phyloP scores from a whole-genome alignment of 2,329 filamentous ascomycete genomes.

The Talaromyces sp. region DNA sequence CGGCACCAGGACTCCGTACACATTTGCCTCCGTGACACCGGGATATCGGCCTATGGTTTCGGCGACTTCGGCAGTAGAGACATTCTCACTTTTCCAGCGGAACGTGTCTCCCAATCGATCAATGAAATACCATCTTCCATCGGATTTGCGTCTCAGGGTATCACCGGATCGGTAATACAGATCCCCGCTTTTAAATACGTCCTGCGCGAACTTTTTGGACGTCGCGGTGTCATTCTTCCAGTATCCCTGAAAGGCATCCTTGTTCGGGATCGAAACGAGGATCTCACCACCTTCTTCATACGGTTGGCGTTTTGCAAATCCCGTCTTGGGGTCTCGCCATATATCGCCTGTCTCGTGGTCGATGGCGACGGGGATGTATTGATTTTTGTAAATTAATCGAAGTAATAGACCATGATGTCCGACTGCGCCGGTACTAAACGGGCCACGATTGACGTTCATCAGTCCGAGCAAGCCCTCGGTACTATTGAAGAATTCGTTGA shows the following conservation, averaged over 20 bases:
- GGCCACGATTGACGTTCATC: slow-evolving; percentile 56
- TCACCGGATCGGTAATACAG: slow-evolving; percentile 65
- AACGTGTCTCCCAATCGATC: slow-evolving; percentile 60
- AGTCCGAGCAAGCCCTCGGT: slow-evolving; percentile 66
- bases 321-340: slow-evolving; percentile 60
- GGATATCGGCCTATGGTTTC: slow-evolving; percentile 58
- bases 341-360: slow-evolving; percentile 65
- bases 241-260: slow-evolving; percentile 63
- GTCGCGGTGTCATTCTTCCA: slow-evolving; percentile 64
- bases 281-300: slow-evolving; percentile 72
- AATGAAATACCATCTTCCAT: slow-evolving; percentile 65
- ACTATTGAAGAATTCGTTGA: slow-evolving; percentile 72
- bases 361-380: slow-evolving; percentile 61
- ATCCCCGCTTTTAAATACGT: slow-evolving; percentile 64
- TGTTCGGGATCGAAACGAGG: slow-evolving; percentile 56
- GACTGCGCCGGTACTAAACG: slow-evolving; percentile 59
- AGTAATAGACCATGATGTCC: slow-evolving; percentile 65
- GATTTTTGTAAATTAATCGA: slow-evolving; percentile 49
- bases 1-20: slow-evolving; percentile 63
- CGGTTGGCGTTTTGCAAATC: slow-evolving; percentile 58
- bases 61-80: slow-evolving; percentile 62
- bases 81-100: slow-evolving; percentile 55
- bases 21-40: slow-evolving; percentile 60
- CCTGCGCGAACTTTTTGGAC: slow-evolving; percentile 57
- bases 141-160: slow-evolving; percentile 54